phyloP scores from a whole-genome alignment of 345 rosid species.

The Toxicodendron radicans region DNA sequence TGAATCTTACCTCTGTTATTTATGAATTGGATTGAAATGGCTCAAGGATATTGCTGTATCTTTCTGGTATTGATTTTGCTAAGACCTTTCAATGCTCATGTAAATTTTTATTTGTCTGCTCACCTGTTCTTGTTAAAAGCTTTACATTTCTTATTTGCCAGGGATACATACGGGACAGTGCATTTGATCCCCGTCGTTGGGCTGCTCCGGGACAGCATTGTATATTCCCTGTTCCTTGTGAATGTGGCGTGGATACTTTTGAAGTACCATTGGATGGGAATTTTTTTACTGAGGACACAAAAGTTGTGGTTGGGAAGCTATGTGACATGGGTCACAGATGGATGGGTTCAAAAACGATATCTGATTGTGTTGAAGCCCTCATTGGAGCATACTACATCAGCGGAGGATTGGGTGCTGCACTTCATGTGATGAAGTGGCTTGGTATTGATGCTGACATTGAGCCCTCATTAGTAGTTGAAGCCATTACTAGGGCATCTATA shows the following conservation, averaged over 20 bases:
- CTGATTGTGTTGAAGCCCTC: conserved; percentile 86
- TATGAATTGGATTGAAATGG: background rate
- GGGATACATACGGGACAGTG: conserved; percentile 73
- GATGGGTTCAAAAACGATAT: conserved; percentile 77
- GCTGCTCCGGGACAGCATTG: conserved; percentile 80
- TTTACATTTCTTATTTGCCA: conserved; percentile 30
- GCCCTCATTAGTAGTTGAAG: conserved; percentile 39
- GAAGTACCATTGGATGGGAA: conserved; percentile 74
- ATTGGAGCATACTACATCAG: conserved; percentile 74
- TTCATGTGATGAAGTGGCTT: conserved; percentile 79
- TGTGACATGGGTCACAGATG: conserved; percentile 89
- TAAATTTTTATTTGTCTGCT: no score
- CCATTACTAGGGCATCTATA: conserved; percentile 47
- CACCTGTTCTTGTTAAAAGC: no score
- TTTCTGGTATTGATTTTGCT: background rate
- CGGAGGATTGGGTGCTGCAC: conserved; percentile 68
- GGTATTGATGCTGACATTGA: conserved; percentile 60
- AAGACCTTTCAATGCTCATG: background rate
- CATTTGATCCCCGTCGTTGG: conserved; percentile 93
- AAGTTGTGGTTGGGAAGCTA: conserved; percentile 50
- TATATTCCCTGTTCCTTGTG: conserved; percentile 55
- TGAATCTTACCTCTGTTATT: background rate
- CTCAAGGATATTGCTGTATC: no score
- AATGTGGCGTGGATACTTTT: conserved; percentile 55
- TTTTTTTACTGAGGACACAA: conserved; percentile 50